Conservation (phyloP, 2,329 filamentous ascomycete species). For the Fusarium nelsonii region DNA sequence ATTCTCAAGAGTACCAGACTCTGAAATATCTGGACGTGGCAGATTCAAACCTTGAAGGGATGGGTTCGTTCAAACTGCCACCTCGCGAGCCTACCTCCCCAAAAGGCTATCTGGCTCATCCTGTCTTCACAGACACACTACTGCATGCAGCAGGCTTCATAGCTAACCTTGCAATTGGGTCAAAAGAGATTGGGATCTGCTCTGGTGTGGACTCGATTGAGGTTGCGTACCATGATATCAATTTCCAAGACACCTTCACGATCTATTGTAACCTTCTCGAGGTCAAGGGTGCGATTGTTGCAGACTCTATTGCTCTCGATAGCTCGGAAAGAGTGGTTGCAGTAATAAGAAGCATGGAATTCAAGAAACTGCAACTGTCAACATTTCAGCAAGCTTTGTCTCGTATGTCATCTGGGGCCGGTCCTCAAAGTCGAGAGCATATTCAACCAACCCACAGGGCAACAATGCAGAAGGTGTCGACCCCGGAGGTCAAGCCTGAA, state of each 20-base stretch:
- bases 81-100: neutral
- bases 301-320: neutral
- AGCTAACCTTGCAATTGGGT: neutral
- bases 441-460: neutral
- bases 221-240: neutral
- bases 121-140: conserved; percentile 12
- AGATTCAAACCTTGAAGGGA: conserved; percentile 8
- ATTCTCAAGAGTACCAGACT: neutral
- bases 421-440: neutral
- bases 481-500: too few relatives aligned
- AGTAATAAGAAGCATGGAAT: neutral
- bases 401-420: neutral
- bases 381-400: conserved; percentile 1
- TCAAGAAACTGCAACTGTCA: neutral
- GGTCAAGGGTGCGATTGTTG: neutral
- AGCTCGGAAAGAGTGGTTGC: neutral
- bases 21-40: neutral
- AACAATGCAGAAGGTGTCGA: too few relatives aligned
- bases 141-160: conserved; percentile 6
- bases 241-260: neutral
- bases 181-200: conserved; percentile 1
- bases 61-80: conserved; percentile 1
- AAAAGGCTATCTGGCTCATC: neutral
- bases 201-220: neutral
- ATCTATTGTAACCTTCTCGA: conserved; percentile 16